Base-by-base conservation (phyloP, 2,329 filamentous ascomycete species). In the Nemania abortiva region DNA sequence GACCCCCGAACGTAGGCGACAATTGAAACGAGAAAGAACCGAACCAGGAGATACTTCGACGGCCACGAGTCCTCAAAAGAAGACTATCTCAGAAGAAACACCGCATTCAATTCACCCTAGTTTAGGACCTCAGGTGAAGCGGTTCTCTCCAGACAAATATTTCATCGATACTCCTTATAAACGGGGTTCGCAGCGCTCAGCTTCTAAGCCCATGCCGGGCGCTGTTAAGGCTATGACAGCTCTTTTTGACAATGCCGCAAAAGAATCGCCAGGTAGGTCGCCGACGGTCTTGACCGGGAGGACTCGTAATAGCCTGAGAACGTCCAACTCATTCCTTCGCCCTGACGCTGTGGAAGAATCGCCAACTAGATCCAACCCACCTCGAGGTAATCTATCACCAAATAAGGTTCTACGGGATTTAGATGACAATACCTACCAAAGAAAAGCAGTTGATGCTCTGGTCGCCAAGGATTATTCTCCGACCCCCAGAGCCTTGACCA, bases 171-270 rank as follows among this genome's bases (percentile, higher is more conserved):
- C 50, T 37, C 29, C 39, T 7, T 15, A 20, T 10, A 34, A 24
- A 52, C 24, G 13, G n/a, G 47, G 7, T 7, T 47, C 72, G 10
- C 72, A 69, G 31, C 74, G 74, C 52, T 76, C 77, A 7, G 61
- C 66, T 24, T 77, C 74, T 4, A 77, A 69, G 61, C 76, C 77
- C 0, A 63, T 71, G 3, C 74, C 72, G 24, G 83, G 76, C 24
- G 75, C 75, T 3, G 85, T 87, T 13, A 85, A 79, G 71, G 84
- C 84, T 1, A 86, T 88, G 80, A 82, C 86, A 3, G 86, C 86
- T 42, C 81, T 83, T 74, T 87, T 87, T 74, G 84, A 88, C 69
- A 81, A 73, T 49, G 78, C 76, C 6, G 73, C 73, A 13, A 77
- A 73, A 57, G 70, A 75, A 31, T 74, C 77, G 0, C 72, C 70